Conservation (phyloP, 2,329 filamentous ascomycete genomes). For the Colletotrichum cereale region DNA sequence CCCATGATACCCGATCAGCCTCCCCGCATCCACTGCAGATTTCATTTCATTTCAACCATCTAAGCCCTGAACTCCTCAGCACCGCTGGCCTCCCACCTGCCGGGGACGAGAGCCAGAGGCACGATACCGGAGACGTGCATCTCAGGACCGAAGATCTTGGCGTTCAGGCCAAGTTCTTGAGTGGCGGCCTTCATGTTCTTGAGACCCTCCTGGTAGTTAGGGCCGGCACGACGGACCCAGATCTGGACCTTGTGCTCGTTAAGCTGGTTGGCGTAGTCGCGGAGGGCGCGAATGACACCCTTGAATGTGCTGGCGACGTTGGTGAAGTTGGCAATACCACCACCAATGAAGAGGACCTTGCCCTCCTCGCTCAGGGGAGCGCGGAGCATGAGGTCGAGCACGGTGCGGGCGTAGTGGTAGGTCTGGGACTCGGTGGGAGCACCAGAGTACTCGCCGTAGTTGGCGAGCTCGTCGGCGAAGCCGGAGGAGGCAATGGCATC, state of each 20-base stretch:
- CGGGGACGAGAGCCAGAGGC: constrained; percentile 83
- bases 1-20: constrained; percentile 29
- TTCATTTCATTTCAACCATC: constrained; percentile 42
- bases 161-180: constrained; percentile 86
- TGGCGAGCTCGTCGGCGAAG: constrained; percentile 95
- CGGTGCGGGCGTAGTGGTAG: constrained; percentile 98
- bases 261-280: constrained; percentile 87
- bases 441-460: constrained; percentile 99
- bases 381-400: constrained; percentile 97
- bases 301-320: constrained; percentile 99
- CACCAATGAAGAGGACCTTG: constrained; percentile 99
- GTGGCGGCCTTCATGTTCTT: constrained; percentile 99
- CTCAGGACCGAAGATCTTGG: constrained; percentile 76
- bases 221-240: constrained; percentile 90
- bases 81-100: constrained; percentile 72
- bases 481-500: constrained; percentile 97
- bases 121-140: constrained; percentile 99
- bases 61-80: constrained; percentile 72
- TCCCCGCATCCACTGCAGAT: constrained; percentile 26
- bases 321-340: constrained; percentile 99
- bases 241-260: constrained; percentile 98
- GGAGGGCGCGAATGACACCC: constrained; percentile 96
- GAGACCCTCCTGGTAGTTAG: constrained; percentile 99
- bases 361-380: constrained; percentile 86
- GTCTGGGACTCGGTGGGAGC: constrained; percentile 99